Percentiles rank a stretch among this genome's conserved stretches.
Conservation (phyloP, 1,284 basidiomycete genomes). For the Leccinum subrobustum region DNA sequence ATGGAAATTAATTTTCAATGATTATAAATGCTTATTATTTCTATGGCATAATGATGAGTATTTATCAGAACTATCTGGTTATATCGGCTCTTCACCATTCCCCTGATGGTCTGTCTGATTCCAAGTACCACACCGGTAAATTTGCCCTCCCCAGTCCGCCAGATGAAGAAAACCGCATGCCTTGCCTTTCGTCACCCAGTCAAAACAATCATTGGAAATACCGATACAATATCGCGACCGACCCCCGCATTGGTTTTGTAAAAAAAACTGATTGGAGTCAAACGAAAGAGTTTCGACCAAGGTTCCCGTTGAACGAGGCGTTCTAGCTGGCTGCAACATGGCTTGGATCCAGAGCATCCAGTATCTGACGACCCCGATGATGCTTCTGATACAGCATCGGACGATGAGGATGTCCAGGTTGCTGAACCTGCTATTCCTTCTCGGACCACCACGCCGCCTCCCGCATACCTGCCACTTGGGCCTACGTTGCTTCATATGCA, state of each 20-base stretch:
- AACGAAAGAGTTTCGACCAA: slow-evolving; percentile 48
- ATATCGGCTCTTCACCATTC: too few relatives aligned
- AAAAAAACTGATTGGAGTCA: slow-evolving; percentile 61
- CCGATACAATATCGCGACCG: slow-evolving; percentile 57
- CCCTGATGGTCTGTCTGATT: slow-evolving; percentile 57
- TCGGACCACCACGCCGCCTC: slow-evolving; percentile 65
- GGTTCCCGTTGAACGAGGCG: slow-evolving; percentile 30
- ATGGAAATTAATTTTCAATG: too few relatives aligned
- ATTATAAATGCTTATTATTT: too few relatives aligned
- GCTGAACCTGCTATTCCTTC: slow-evolving; percentile 37
- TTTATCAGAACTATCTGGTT: too few relatives aligned
- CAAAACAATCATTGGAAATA: slow-evolving; percentile 42
- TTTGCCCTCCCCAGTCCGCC: slow-evolving; percentile 68
- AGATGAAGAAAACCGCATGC: slow-evolving; percentile 44
- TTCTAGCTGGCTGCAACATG: slow-evolving; percentile 39
- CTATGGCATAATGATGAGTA: too few relatives aligned
- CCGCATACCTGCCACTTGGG: slow-evolving; percentile 66
- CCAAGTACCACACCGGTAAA: slow-evolving; percentile 73
- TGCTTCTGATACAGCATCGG: slow-evolving; percentile 37
- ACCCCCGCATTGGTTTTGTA: slow-evolving; percentile 65
- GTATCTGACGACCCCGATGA: slow-evolving; percentile 25
- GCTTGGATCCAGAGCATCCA: slow-evolving; percentile 36
- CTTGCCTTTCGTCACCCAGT: slow-evolving; percentile 11
- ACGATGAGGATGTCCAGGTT: slow-evolving; percentile 38
- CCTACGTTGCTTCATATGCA: slow-evolving; percentile 61